Conservation (phyloP, 345 rosid species). For the Ailanthus altissimus region DNA sequence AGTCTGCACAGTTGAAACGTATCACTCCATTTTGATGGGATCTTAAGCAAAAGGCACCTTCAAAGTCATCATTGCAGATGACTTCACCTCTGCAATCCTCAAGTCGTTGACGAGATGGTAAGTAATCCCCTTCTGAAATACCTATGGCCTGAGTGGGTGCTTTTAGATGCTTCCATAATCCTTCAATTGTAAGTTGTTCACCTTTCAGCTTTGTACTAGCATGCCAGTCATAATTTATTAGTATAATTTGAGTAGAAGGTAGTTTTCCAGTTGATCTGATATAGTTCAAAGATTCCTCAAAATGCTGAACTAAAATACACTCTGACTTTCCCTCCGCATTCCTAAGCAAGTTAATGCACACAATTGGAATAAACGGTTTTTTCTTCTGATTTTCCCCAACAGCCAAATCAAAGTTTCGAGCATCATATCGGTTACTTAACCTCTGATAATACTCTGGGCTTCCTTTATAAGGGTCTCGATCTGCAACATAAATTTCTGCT, state of each 20-base stretch:
- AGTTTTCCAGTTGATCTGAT: slow-evolving; percentile 71
- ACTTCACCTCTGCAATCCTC: slow-evolving; percentile 94
- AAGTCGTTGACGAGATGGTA: slow-evolving; percentile 71
- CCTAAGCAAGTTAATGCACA: slow-evolving; percentile 85
- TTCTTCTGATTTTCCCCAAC: slow-evolving; percentile 65
- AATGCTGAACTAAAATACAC: slow-evolving; percentile 87
- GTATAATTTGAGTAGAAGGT: slow-evolving; percentile 61
- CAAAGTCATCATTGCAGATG: slow-evolving; percentile 66
- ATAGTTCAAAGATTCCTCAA: slow-evolving; percentile 76
- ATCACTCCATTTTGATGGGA: slow-evolving; percentile 93
- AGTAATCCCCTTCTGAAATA: slow-evolving; percentile 90
- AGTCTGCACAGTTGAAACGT: slow-evolving; percentile 98
- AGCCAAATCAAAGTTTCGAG: slow-evolving; percentile 55
- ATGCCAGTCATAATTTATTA: slow-evolving; percentile 97
- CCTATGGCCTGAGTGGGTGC: slow-evolving; percentile 69
- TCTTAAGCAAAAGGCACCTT: slow-evolving; percentile 93
- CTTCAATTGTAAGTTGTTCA: slow-evolving; percentile 93
- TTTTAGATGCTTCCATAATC: slow-evolving; percentile 78
- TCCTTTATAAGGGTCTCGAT: slow-evolving; percentile 88
- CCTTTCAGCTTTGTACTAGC: slow-evolving; percentile 74
- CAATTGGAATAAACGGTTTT: slow-evolving; percentile 73
- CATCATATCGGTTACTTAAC: slow-evolving; percentile 82
- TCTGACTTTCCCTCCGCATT: slow-evolving; percentile 92
- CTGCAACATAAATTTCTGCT: slow-evolving; percentile 95
- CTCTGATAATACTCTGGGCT: slow-evolving; percentile 82